Conservation (phyloP, 2,329 filamentous ascomycete species). For the Ramularia collo-cygni region DNA sequence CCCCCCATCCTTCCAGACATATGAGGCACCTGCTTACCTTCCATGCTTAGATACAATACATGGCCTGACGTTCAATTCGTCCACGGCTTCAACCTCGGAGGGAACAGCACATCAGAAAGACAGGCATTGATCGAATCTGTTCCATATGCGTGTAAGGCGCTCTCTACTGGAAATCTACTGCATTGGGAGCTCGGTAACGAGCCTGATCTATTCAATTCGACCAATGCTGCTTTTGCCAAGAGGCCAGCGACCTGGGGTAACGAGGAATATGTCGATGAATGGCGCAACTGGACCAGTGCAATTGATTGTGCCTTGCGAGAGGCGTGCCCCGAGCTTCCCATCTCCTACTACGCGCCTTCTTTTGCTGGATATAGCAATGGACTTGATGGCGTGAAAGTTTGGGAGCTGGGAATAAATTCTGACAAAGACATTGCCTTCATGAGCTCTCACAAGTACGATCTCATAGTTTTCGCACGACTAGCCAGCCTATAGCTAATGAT, state of each 20-base stretch:
- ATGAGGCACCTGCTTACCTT: too few species aligned
- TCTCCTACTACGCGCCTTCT: conserved; percentile 50
- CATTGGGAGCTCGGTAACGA: conserved; percentile 61
- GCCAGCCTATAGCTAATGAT: conserved; percentile 3
- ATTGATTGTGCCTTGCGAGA: conserved; percentile 43
- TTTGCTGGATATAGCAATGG: conserved; percentile 49
- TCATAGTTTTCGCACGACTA: background rate
- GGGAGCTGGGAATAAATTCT: conserved; percentile 47
- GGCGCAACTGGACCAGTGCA: conserved; percentile 48
- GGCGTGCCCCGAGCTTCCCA: conserved; percentile 46
- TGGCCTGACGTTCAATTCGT: conserved; percentile 51
- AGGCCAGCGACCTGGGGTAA: conserved; percentile 51
- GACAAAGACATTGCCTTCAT: conserved; percentile 47
- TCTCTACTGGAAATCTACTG: conserved; percentile 46
- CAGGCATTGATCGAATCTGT: conserved; percentile 49
- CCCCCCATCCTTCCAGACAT: too few species aligned
- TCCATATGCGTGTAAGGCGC: conserved; percentile 50
- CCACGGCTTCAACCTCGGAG: conserved; percentile 55
- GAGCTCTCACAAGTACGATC: conserved; percentile 52
- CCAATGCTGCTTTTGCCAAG: conserved; percentile 46
- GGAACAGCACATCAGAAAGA: conserved; percentile 48
- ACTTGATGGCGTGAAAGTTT: conserved; percentile 46
- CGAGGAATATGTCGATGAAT: conserved; percentile 49
- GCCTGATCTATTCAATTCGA: conserved; percentile 52
- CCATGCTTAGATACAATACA: too few species aligned